phyloP scores from a whole-genome alignment of 1,284 basidiomycete species.

The Phaffia rhodozyma region DNA sequence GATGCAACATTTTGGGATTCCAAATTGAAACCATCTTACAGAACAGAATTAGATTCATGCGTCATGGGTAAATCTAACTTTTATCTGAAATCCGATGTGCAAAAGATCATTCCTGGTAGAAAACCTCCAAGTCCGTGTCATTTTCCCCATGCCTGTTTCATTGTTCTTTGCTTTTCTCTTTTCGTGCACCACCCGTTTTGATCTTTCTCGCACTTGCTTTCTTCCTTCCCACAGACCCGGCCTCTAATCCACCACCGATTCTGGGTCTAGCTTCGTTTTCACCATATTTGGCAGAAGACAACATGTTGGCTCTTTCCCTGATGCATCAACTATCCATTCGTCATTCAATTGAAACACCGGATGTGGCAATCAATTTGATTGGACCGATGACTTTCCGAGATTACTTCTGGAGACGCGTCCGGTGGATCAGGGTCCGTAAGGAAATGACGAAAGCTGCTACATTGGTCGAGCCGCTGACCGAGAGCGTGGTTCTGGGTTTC shows the following conservation, averaged over 20 bases:
- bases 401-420: slow-evolving; percentile 71
- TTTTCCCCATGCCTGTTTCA: slow-evolving; percentile 28
- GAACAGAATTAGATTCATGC: slow-evolving; percentile 76
- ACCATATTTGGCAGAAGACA: slow-evolving; percentile 84
- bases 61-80: slow-evolving; percentile 95
- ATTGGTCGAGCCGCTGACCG: slow-evolving; percentile 76
- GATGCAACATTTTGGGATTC: background rate
- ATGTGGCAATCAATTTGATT: slow-evolving; percentile 77
- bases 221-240: background rate
- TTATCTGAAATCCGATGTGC: slow-evolving; percentile 79
- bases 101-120: slow-evolving; percentile 34
- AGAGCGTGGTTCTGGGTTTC: slow-evolving; percentile 57
- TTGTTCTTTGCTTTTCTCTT: slow-evolving; percentile 22
- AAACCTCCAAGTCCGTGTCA: slow-evolving; percentile 18
- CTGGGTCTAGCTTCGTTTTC: slow-evolving; percentile 62
- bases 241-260: slow-evolving; percentile 25
- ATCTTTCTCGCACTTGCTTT: background rate
- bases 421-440: slow-evolving; percentile 91
- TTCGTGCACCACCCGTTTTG: background rate
- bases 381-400: slow-evolving; percentile 67
- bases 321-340: slow-evolving; percentile 82
- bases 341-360: slow-evolving; percentile 66
- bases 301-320: slow-evolving; percentile 77
- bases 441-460: slow-evolving; percentile 78
- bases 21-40: slow-evolving; percentile 10